Evolutionary conservation across 768 basidiomycete species (phyloP).

Genomic region (Amanita rubescens): DNA sequence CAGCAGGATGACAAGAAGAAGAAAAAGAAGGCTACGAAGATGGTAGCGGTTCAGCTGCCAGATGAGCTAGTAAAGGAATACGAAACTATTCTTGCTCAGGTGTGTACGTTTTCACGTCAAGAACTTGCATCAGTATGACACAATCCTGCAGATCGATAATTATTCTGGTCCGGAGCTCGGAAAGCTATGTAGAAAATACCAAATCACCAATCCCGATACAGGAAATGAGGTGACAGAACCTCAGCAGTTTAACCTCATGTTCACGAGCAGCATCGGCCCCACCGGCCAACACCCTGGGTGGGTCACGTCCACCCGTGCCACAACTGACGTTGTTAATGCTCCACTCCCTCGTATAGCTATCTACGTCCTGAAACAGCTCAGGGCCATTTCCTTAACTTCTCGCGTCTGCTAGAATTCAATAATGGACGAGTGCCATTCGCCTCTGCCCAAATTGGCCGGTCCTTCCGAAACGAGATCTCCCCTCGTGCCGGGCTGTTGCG

Average conservation of each 20-base stretch:
- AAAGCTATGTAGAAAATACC: constrained; percentile 70
- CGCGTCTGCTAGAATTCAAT: constrained; percentile 95
- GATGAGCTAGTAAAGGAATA: constrained; percentile 74
- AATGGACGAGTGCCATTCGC: constrained; percentile 95
- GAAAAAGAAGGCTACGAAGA: constrained; percentile 71
- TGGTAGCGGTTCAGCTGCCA: constrained; percentile 57
- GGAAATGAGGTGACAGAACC: constrained; percentile 91
- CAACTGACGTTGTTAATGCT: constrained; percentile 4
- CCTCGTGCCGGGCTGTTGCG: constrained; percentile 94
- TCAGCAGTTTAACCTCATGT: constrained; percentile 98
- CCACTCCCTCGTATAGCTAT: constrained; percentile 43
- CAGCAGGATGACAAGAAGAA: constrained; percentile 56
- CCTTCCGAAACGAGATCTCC: constrained; percentile 98
- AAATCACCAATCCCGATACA: constrained; percentile 85
- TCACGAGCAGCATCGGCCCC: constrained; percentile 93
- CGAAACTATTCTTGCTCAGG: constrained; percentile 82
- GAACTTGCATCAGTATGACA: background rate
- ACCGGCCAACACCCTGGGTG: constrained; percentile 96
- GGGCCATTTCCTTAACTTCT: constrained; percentile 98
- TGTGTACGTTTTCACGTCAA: constrained; percentile 27
- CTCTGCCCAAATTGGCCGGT: constrained; percentile 91
- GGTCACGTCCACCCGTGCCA: constrained; percentile 14
- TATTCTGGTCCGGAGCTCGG: constrained; percentile 87
- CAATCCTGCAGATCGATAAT: constrained; percentile 73
- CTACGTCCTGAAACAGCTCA: constrained; percentile 98